Base-by-base conservation (phyloP, 371 early-diverging fungal genomes). In the Neoconidiobolus thromboides region DNA sequence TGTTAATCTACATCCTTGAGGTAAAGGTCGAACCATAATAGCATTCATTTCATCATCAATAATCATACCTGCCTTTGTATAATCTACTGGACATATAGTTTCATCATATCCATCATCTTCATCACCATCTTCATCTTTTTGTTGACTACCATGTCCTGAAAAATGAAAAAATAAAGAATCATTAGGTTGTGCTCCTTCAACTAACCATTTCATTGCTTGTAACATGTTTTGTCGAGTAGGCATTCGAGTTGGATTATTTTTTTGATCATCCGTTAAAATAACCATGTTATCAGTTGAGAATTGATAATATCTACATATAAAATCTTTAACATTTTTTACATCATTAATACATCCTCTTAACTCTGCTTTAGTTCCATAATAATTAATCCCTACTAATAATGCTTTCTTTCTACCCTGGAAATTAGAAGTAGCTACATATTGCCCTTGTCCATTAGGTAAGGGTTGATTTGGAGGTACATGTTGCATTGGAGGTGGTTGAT, bases 381-480 rank as follows among this genome's bases (percentile, higher is more conserved):
- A 95, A 67, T 95, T 95, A 69, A 93, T 91, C 47, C 96, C 96
- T 58, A 95, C 79, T 43, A 95, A 73, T 55, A 95, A 74, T 0
- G 91, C 96, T 44, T 82, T 76, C 67, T 84, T 87, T 60, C 81
- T 73, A 40, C 88, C 85, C 40, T 73, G 77, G 70, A 85, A 87
- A 63, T 85, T 82, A 3, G 88, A 87, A 1, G 49, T 41, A 2
- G 26, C 14, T 7, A 62, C 12, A 15, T 42, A 4, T 6, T 38
- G 12, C 7, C 39, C 43, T n/a, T 15, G n/a, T 40, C 53, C 53
- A 6, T 15, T 38, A 38, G 58, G 41, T 4, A 43, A 38, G 5
- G 55, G 55, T n/a, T 55, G 49, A n/a, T 55, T 14, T 1, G 38
- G 7, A 48, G 56, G 48, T 41, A 59, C 55, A n/a, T 40, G 61